Percentiles rank a stretch among this genome's conserved stretches.
Conservation (phyloP, 108 stramenopile genomes). For the Discostella pseudostelligera region DNA sequence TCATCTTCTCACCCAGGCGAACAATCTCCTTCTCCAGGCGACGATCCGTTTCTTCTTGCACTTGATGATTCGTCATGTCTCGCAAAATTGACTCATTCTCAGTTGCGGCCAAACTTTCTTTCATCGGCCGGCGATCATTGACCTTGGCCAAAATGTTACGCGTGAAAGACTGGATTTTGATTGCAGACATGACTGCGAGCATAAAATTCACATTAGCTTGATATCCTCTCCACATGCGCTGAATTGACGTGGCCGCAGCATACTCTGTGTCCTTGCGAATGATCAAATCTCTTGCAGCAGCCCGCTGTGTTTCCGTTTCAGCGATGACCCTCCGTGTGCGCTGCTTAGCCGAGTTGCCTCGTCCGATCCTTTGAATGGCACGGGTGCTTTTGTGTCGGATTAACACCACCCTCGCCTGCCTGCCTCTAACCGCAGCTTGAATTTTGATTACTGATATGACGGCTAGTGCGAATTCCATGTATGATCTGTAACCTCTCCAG, state of each 20-base stretch:
- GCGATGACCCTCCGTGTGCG: background rate
- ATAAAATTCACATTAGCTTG: conserved; percentile 36
- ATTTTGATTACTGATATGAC: conserved; percentile 39
- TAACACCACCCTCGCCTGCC: background rate
- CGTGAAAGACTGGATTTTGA: conserved; percentile 51
- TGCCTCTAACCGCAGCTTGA: conserved; percentile 6
- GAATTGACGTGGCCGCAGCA: conserved; percentile 68
- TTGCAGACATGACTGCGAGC: conserved; percentile 28
- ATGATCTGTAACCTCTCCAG: conserved; percentile 30
- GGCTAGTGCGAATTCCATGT: conserved; percentile 16
- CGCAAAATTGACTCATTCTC: background rate
- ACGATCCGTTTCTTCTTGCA: background rate
- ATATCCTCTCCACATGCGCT: conserved; percentile 71
- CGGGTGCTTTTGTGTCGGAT: conserved; percentile 5
- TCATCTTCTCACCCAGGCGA: too few species aligned
- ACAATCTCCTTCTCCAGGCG: too few species aligned
- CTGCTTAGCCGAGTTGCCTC: conserved; percentile 38
- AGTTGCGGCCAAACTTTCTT: background rate
- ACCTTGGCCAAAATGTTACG: conserved; percentile 25
- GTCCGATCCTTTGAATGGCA: conserved; percentile 28
- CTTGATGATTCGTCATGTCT: background rate
- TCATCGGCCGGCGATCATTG: conserved; percentile 11
- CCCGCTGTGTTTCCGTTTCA: background rate
- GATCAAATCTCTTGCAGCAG: conserved; percentile 13
- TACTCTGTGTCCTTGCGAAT: conserved; percentile 19